A percentile compares a stretch with the other conserved stretches of the same genome.
phyloP scores from a whole-genome alignment of 805 yeast genomes.

The Monosporozyma solicola region DNA sequence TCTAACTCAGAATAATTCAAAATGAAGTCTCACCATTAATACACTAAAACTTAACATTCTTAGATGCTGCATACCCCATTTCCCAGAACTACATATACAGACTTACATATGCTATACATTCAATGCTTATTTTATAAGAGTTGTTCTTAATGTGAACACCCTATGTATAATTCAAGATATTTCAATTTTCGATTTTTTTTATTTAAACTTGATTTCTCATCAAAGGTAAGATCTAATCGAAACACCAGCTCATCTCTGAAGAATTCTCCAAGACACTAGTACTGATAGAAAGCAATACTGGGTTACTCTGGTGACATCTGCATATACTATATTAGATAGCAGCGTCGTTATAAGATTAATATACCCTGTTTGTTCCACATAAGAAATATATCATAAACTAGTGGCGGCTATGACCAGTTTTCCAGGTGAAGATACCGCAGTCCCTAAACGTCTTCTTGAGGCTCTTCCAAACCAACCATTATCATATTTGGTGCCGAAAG shows the following conservation, averaged over 20 bases:
- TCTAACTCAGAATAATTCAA: neutral
- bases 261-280: neutral
- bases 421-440: slow-evolving; percentile 23
- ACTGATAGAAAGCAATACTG: neutral
- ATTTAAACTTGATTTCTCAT: neutral
- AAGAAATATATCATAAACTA: neutral
- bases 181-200: neutral
- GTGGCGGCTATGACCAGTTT: slow-evolving; percentile 26
- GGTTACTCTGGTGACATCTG: neutral
- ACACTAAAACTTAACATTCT: neutral
- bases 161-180: neutral
- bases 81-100: neutral
- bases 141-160: neutral
- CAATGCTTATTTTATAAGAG: neutral
- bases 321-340: neutral
- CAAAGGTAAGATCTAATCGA: neutral
- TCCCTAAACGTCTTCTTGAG: slow-evolving; percentile 23
- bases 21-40: neutral
- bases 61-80: neutral
- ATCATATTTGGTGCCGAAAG: slow-evolving; percentile 24
- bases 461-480: slow-evolving; percentile 21
- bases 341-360: neutral
- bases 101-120: neutral
- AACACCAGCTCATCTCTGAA: neutral
- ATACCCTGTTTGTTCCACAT: neutral